Evolutionary conservation across 1,284 basidiomycete genomes (phyloP).

Genomic region (Ganoderma meredithae): DNA sequence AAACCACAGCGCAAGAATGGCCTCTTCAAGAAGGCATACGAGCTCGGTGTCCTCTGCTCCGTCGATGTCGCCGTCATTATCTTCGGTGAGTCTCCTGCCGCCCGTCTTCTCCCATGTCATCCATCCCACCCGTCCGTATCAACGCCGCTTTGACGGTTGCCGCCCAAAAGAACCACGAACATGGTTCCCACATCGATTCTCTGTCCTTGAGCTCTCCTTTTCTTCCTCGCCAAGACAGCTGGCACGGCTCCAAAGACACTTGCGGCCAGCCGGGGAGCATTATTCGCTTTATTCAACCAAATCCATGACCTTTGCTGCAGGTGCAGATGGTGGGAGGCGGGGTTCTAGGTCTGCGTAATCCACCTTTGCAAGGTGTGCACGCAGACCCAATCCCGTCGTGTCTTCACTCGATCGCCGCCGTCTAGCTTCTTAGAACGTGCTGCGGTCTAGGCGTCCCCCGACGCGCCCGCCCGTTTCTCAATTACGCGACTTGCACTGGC

Average conservation of each 20-base stretch:
- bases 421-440: not conserved
- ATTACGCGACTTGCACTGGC: conserved; percentile 6
- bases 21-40: conserved; percentile 91
- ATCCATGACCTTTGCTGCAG: not conserved
- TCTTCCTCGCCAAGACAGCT: not conserved
- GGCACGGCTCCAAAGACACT: not conserved
- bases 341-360: not conserved
- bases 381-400: not conserved
- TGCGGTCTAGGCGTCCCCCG: conserved; percentile 1
- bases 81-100: conserved; percentile 51
- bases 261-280: not conserved
- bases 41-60: conserved; percentile 81
- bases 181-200: not conserved
- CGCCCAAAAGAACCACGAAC: not conserved
- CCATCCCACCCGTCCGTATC: not conserved
- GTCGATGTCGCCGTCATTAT: conserved; percentile 77
- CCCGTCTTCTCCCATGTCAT: conserved; percentile 24
- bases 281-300: not conserved
- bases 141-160: not conserved
- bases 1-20: conserved; percentile 79
- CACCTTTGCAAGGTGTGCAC: not conserved
- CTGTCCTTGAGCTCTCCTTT: not conserved
- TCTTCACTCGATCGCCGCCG: not conserved
- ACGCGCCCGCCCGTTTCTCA: not conserved
- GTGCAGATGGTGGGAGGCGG: not conserved